A percentile compares a stretch with the other conserved stretches of the same genome.
Evolutionary conservation across 1,284 basidiomycete species (phyloP).

Genomic region (Puccinia coronata): DNA sequence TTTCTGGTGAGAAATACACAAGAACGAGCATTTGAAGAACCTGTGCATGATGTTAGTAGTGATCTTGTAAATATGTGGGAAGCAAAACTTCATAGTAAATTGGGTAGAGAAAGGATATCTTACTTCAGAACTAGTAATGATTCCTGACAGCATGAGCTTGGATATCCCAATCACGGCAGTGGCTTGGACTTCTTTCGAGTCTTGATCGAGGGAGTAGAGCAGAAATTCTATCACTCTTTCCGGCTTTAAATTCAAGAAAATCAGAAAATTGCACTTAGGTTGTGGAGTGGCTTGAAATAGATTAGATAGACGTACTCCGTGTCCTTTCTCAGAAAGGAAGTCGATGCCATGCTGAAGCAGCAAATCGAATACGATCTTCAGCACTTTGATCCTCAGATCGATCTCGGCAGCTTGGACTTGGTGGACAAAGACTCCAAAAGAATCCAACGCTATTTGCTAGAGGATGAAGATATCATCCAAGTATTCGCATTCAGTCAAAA

Average conservation of each 20-base stretch:
- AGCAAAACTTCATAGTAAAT: background rate
- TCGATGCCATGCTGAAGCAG: conserved; percentile 83
- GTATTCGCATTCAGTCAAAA: conserved; percentile 5
- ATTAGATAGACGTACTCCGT: conserved; percentile 57
- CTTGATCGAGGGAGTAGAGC: conserved; percentile 72
- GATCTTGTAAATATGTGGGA: background rate
- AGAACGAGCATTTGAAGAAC: conserved; percentile 76
- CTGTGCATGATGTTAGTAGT: conserved; percentile 60
- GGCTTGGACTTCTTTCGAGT: conserved; percentile 75
- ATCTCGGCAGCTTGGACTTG: conserved; percentile 78
- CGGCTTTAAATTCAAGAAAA: conserved; percentile 61
- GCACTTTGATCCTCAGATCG: conserved; percentile 74
- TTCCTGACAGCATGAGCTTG: conserved; percentile 84
- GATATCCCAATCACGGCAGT: conserved; percentile 79
- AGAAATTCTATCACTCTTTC: conserved; percentile 74
- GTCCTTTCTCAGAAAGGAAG: conserved; percentile 64
- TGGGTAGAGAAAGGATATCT: conserved; percentile 51
- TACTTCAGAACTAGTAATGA: conserved; percentile 74
- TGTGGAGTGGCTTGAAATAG: background rate
- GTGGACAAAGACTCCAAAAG: conserved; percentile 84
- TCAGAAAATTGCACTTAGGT: background rate
- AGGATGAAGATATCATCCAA: conserved; percentile 9
- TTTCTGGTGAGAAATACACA: conserved; percentile 84
- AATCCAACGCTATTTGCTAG: conserved; percentile 83
- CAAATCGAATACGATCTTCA: conserved; percentile 86